phyloP scores from a whole-genome alignment of 164 flowering plant species.

The Vitis labrusca region DNA sequence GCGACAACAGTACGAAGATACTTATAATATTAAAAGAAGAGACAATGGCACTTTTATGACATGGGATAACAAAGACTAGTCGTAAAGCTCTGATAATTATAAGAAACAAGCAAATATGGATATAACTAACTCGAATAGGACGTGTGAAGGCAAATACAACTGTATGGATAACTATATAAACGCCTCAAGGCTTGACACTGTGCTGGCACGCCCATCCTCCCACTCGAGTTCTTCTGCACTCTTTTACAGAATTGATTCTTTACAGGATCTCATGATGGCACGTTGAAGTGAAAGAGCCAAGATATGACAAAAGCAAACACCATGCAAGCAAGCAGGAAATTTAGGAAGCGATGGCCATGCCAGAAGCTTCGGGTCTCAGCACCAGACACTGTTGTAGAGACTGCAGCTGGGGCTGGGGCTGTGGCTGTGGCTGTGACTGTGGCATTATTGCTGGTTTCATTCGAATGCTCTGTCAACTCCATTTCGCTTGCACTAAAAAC shows the following conservation, averaged over 20 bases:
- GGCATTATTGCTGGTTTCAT: constrained; percentile 25
- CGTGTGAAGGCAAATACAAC: background rate
- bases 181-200: constrained; percentile 6
- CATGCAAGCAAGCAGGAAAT: constrained; percentile 85
- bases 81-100: constrained; percentile 12
- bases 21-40: background rate
- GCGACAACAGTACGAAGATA: background rate
- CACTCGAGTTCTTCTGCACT: background rate
- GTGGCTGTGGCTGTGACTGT: background rate
- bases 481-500: constrained; percentile 53
- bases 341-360: constrained; percentile 81
- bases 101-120: constrained; percentile 10
- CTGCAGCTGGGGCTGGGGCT: constrained; percentile 20
- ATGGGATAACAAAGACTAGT: constrained; percentile 1
- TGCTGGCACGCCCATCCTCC: background rate
- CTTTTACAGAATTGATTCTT: background rate
- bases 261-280: constrained; percentile 43
- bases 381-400: constrained; percentile 28
- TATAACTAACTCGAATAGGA: background rate
- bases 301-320: constrained; percentile 89
- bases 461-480: constrained; percentile 49
- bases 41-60: constrained; percentile 4
- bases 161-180: constrained; percentile 6
- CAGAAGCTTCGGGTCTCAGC: constrained; percentile 62
- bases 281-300: constrained; percentile 95